Evolutionary conservation across 495 filamentous ascomycete genomes (phyloP).

Genomic region (Cercophora scortea): DNA sequence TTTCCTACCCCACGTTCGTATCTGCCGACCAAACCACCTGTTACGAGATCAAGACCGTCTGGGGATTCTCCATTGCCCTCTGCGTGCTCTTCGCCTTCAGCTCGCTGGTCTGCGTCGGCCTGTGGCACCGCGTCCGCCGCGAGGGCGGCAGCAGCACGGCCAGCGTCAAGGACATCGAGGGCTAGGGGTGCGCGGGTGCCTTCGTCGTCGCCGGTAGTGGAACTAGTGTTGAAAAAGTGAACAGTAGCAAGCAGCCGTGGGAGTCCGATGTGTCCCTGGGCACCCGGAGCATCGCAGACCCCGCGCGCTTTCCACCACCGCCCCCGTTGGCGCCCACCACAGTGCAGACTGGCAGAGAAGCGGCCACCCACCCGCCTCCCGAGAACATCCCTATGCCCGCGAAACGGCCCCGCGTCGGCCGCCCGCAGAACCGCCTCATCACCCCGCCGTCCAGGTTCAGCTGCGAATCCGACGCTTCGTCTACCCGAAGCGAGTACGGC

Average conservation of each 20-base stretch:
- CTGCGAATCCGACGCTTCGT: constrained; percentile 14
- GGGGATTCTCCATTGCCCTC: constrained; percentile 79
- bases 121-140: constrained; percentile 31
- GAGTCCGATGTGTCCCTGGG: constrained; percentile 17
- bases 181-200: constrained; percentile 39
- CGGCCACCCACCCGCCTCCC: not conserved
- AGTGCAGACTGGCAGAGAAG: not conserved
- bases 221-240: not conserved
- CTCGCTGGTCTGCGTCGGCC: constrained; percentile 40
- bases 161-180: constrained; percentile 16
- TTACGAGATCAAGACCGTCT: constrained; percentile 79
- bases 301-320: constrained; percentile 20
- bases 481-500: not conserved
- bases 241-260: constrained; percentile 8
- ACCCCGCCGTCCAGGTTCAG: constrained; percentile 7
- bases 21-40: constrained; percentile 57
- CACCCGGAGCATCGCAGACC: constrained; percentile 9
- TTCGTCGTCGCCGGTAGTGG: not conserved
- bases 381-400: constrained; percentile 1
- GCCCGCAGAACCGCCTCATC: constrained; percentile 2
- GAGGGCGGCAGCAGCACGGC: constrained; percentile 2
- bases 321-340: constrained; percentile 23
- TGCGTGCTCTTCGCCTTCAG: constrained; percentile 71
- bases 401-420: constrained; percentile 2
- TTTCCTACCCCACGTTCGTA: constrained; percentile 16